Base-by-base conservation (phyloP, 2,329 filamentous ascomycete species). In the Arthrobotrys conoides region DNA sequence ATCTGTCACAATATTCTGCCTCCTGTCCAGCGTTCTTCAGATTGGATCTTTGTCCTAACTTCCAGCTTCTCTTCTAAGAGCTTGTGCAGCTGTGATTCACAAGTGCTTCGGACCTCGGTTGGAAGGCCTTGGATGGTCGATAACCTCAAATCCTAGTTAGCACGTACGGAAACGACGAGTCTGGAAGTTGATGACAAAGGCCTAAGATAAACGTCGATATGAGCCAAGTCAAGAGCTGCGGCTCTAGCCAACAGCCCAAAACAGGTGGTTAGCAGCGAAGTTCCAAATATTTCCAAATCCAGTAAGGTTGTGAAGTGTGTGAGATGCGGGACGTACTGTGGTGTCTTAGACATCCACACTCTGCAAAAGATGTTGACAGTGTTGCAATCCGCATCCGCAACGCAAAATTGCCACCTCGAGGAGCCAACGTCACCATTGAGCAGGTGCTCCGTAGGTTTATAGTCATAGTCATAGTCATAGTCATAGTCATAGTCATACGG, bases 321-420 rank as follows among this genome's bases (percentile, higher is more conserved):
- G 9, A 20, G n/a, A 46, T 20, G 16, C 18, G 44, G n/a, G 44
- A 44, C n/a, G 44, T 20, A 20, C 18, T 46, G 2, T n/a, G 1
- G 6, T 46, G 44, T 20, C 44, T 46, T 20, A 46, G 44, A 46
- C 44, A 46, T 1, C 3, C 3, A n/a, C 3, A 12, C 38, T 5
- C 12, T 38, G 3, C 12, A 12, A 41, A 41, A 41, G 12, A 41
- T 4, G 14, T 14, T 12, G 38, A 14, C 12, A 16, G 6, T 59
- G 53, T 59, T 59, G 53, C 33, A 59, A 38, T 41, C 22, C 8
- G 53, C 3, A 14, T n/a, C 10, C 8, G 33, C 53, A 59, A 59
- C 53, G 41, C 53, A 59, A 30, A 30, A 30, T 6, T 30, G 27
- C 27, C 27, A 30, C 3, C 27, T 30, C 27, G 3, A 6, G 27